These are phyloP conservation scores for Kwoniella dendrophila DNA, from an alignment of 768 basidiomycete genomes.

Conservation along the genomic window DNA sequence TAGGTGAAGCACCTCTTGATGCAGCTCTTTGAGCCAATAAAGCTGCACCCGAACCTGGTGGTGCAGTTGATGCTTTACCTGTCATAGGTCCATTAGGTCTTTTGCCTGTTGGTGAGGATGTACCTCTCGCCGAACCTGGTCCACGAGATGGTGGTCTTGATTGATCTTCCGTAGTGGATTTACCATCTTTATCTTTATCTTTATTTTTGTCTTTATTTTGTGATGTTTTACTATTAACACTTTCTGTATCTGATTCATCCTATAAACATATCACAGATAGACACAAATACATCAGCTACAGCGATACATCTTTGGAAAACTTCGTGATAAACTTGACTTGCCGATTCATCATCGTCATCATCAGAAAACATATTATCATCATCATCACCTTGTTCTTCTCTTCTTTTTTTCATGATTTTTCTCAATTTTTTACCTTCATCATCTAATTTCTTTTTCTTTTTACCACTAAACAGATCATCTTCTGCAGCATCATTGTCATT, in stretches of 20 bases:
- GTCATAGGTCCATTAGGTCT: conserved; percentile 23
- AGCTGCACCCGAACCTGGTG: conserved; percentile 44
- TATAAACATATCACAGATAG: conserved; percentile 4
- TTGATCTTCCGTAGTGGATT: conserved; percentile 7
- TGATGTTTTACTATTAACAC: conserved; percentile 22
- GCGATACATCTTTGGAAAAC: too few relatives aligned
- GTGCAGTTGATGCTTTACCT: conserved; percentile 42
- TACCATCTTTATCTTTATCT: conserved; percentile 19
- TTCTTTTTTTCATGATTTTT: conserved; percentile 42
- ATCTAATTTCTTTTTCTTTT: conserved; percentile 31
- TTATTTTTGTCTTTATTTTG: conserved; percentile 33
- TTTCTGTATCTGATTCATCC: conserved; percentile 34
- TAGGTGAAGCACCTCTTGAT: conserved; percentile 32
- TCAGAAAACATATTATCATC: conserved; percentile 22
- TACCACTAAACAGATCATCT: conserved; percentile 43
- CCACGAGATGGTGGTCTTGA: conserved; percentile 36
- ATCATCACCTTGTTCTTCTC: conserved; percentile 33
- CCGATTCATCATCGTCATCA: conserved; percentile 31
- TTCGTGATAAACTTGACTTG: too few relatives aligned
- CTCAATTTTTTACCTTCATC: conserved; percentile 42
- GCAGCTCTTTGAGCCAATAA: conserved; percentile 44
- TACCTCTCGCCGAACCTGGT: conserved; percentile 25
- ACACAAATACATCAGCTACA: too few relatives aligned
- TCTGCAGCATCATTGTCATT: conserved; percentile 24
- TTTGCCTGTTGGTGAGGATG: conserved; percentile 31